phyloP scores from a whole-genome alignment of 371 early-diverging fungal genomes.

The Massospora cicadina region DNA sequence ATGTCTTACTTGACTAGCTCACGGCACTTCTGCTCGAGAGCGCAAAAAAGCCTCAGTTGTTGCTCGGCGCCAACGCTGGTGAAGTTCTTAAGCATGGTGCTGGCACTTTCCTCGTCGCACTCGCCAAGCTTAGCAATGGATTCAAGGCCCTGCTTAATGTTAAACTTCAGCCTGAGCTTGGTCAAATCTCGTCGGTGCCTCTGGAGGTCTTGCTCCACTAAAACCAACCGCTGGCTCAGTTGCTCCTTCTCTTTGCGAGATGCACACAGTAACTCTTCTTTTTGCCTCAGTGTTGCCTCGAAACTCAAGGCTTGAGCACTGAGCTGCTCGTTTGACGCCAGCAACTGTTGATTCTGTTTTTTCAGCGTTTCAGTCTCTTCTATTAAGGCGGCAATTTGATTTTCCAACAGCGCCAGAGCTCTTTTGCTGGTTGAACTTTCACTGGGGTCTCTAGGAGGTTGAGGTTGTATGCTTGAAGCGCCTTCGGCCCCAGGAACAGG shows the following conservation, averaged over 20 bases:
- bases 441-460: background rate
- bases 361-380: background rate
- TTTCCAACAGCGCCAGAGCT: background rate
- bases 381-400: background rate
- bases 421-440: background rate
- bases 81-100: background rate
- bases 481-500: background rate
- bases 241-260: background rate
- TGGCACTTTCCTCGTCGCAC: background rate
- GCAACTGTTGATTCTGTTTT: background rate
- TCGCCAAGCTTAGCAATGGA: background rate
- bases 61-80: background rate
- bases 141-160: background rate
- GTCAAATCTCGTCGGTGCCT: background rate
- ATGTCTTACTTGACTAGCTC: background rate
- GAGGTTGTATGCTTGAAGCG: background rate
- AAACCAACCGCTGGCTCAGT: background rate
- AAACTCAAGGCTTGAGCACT: background rate
- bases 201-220: background rate
- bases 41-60: background rate
- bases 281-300: background rate
- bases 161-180: background rate
- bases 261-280: background rate
- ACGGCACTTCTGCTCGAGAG: background rate
- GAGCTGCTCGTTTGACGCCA: background rate